phyloP scores from a whole-genome alignment of 2,329 filamentous ascomycete genomes.

The Verticillium alfalfae region DNA sequence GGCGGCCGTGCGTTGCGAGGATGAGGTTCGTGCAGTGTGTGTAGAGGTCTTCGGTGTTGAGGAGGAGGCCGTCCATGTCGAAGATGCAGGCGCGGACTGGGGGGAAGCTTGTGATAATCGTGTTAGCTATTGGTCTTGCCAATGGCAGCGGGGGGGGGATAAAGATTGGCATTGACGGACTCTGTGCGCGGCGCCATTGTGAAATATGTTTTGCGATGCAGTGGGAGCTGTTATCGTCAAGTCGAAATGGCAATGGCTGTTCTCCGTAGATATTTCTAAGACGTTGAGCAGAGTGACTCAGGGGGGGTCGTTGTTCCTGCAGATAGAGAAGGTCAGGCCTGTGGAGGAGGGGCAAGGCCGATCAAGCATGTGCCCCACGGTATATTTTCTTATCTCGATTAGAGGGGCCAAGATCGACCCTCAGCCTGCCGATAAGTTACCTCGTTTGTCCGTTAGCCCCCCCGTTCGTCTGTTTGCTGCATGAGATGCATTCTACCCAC shows the following conservation, averaged over 20 bases:
- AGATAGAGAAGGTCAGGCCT: background rate
- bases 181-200: constrained; percentile 23
- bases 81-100: constrained; percentile 88
- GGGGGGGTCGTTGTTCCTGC: background rate
- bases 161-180: constrained; percentile 14
- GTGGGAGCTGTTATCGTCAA: background rate
- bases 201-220: background rate
- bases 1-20: constrained; percentile 67
- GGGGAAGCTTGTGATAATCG: constrained; percentile 53
- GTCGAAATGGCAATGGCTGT: too few relatives aligned
- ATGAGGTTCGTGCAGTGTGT: constrained; percentile 78
- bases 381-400: background rate
- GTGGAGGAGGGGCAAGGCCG: background rate
- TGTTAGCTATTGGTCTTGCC: constrained; percentile 9
- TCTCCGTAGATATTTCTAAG: background rate
- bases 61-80: constrained; percentile 96
- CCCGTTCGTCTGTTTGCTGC: background rate
- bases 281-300: background rate
- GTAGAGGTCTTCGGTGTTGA: constrained; percentile 90
- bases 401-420: background rate
- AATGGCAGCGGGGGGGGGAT: background rate
- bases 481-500: background rate
- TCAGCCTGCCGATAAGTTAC: background rate
- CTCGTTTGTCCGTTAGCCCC: background rate
- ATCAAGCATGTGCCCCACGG: background rate